phyloP scores from a whole-genome alignment of 1,284 basidiomycete species.

The Spongiforma sp. region DNA sequence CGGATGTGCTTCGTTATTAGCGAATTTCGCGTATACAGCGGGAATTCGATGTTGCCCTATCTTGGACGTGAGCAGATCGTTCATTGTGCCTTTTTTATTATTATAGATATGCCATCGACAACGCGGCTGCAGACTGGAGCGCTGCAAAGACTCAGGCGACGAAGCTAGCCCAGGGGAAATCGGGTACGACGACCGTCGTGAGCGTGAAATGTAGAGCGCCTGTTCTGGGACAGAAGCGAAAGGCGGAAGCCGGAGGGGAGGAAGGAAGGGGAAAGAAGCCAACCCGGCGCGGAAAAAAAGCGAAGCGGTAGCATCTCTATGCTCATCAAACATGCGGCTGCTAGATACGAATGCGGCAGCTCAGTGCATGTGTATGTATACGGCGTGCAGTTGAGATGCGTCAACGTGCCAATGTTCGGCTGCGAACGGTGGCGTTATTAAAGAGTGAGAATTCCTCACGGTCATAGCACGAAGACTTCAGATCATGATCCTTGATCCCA shows the following conservation, averaged over 20 bases:
- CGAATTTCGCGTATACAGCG: neutral
- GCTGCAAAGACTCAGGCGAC: slow-evolving; percentile 75
- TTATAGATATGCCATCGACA: slow-evolving; percentile 85
- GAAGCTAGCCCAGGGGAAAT: slow-evolving; percentile 49
- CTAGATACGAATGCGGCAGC: too few relatives aligned
- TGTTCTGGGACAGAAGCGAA: slow-evolving; percentile 63
- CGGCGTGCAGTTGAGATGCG: too few relatives aligned
- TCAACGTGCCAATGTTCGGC: too few relatives aligned
- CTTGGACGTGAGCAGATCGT: neutral
- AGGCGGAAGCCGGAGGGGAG: slow-evolving; percentile 47
- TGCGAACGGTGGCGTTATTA: too few relatives aligned
- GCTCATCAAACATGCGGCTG: too few relatives aligned
- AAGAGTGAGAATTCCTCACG: too few relatives aligned
- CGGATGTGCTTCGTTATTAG: too few relatives aligned
- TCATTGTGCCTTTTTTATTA: neutral
- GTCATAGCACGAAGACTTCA: too few relatives aligned
- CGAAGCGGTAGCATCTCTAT: slow-evolving; percentile 47
- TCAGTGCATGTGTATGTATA: too few relatives aligned
- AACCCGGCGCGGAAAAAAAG: slow-evolving; percentile 63
- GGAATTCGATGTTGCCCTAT: neutral
- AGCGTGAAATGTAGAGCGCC: slow-evolving; percentile 62
- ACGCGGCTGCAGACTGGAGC: slow-evolving; percentile 73
- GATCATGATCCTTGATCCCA: too few relatives aligned
- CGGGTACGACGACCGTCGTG: slow-evolving; percentile 66
- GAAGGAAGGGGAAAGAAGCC: slow-evolving; percentile 53